Evolutionary conservation across 179 eudicot species (phyloP), one percentile per base, ranked within the genome.

Genomic region (Nepenthes alata): DNA sequence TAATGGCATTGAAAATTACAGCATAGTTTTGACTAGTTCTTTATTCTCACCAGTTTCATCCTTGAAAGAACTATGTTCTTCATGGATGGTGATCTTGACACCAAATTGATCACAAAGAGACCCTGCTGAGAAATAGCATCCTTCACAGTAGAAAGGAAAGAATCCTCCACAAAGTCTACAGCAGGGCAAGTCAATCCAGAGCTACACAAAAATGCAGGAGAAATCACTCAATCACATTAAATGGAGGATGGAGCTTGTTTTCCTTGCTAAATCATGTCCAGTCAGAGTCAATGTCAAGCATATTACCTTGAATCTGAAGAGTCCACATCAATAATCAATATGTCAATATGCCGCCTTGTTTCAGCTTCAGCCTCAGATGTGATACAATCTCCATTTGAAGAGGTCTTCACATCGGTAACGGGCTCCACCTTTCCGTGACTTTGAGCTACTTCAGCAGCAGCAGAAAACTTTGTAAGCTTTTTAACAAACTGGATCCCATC

Each of bases 141-240:
- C 75, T 79, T 83, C 2, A 79, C 93, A 35, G 67, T 55, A 13
- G 47, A 66, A 58, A 93, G 81, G 70, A 93, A 89, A 57, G 84
- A 70, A 68, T 93, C 85, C 57, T 93, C 98, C 14, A 87, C 80
- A 56, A 93, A 93, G 57, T 80, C 95, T 34, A 76, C 69, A 58
- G 93, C 93, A 57, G 98, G 98, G 73, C 98, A 93, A 59, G 93
- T 84, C 58, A 93, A 75, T 58, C 95, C 96, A 64, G 96, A 85
- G 77, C 98, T 93, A 81, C 80, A 73, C 37, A 67, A 67, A 45
- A 25, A 59, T 25, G 57, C 16, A 15, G 55, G 25, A 52, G 34
- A 14, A 7, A 13, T 14, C 34, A 52, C 55, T 14, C 4, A 4
- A 15, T 13, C 14, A 52, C 14, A 25, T 11, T 13, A 50, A 1